Percentiles rank a stretch among this genome's conserved stretches.
Evolutionary conservation across 1,139 yeast species (phyloP).

Genomic region (Suhomyces taliae): DNA sequence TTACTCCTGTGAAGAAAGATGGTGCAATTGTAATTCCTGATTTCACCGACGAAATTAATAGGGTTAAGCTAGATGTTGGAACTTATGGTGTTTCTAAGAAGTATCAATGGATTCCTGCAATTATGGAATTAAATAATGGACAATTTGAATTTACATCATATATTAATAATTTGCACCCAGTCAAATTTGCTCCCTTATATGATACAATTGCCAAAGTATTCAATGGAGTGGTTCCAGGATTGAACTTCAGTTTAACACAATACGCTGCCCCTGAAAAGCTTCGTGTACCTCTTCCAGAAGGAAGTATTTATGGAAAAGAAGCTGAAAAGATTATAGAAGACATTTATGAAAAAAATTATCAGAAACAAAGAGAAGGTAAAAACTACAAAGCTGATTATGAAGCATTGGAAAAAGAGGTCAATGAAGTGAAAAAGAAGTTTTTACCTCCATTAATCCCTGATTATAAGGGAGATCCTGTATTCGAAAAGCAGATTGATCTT

Average conservation of each 20-base stretch:
- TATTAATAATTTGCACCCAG: slow-evolving; percentile 43
- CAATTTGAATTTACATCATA: slow-evolving; percentile 28
- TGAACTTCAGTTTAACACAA: slow-evolving; percentile 29
- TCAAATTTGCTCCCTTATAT: slow-evolving; percentile 25
- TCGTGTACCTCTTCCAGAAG: slow-evolving; percentile 15
- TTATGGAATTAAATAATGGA: slow-evolving; percentile 11
- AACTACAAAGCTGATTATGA: slow-evolving; percentile 7
- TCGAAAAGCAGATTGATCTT: slow-evolving; percentile 18
- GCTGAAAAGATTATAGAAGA: slow-evolving; percentile 9
- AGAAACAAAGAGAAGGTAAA: slow-evolving; percentile 7
- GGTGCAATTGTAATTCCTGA: neutral
- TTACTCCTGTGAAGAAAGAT: slow-evolving; percentile 23
- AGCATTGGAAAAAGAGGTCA: slow-evolving; percentile 1
- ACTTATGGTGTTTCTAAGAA: slow-evolving; percentile 22
- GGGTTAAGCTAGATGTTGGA: slow-evolving; percentile 19
- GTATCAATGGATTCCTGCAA: slow-evolving; percentile 30
- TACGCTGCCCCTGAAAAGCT: slow-evolving; percentile 10
- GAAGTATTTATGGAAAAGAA: slow-evolving; percentile 21
- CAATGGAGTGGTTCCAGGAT: slow-evolving; percentile 29
- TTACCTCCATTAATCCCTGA: no score
- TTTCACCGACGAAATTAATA: slow-evolving; percentile 12
- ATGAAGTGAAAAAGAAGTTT: no score
- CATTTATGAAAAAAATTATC: slow-evolving; percentile 4
- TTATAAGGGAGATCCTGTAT: no score
- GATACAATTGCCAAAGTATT: slow-evolving; percentile 30